Evolutionary conservation across 75 land plant genomes (phyloP).

Genomic region (Isoetes taiwanensis): DNA sequence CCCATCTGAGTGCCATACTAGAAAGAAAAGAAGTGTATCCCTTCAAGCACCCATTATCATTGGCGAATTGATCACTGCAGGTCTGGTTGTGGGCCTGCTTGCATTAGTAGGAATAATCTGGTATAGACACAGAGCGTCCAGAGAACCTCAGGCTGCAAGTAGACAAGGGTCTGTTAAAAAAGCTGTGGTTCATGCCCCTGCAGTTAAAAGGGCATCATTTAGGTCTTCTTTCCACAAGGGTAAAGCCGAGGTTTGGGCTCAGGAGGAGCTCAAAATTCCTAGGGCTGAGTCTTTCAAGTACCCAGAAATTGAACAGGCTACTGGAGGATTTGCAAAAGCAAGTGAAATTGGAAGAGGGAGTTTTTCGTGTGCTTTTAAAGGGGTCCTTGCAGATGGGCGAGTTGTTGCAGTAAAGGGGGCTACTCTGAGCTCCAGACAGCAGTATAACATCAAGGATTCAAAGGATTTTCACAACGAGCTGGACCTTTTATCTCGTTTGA

Average conservation of each 20-base stretch:
- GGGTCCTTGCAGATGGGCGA: slow-evolving; percentile 51
- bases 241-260: slow-evolving; percentile 25
- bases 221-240: slow-evolving; percentile 18
- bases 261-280: slow-evolving; percentile 45
- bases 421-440: neutral
- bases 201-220: neutral
- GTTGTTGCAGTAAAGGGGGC: slow-evolving; percentile 82
- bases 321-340: slow-evolving; percentile 49
- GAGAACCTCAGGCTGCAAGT: neutral
- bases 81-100: slow-evolving; percentile 34
- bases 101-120: slow-evolving; percentile 33
- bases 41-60: slow-evolving; percentile 49
- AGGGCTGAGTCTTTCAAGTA: slow-evolving; percentile 55
- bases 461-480: neutral
- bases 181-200: slow-evolving; percentile 15
- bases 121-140: slow-evolving; percentile 41
- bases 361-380: slow-evolving; percentile 71
- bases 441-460: neutral
- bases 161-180: neutral
- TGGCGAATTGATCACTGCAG: slow-evolving; percentile 52
- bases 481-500: neutral
- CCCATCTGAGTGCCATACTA: slow-evolving; percentile 17
- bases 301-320: slow-evolving; percentile 60
- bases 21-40: slow-evolving; percentile 13
- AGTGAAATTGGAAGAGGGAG: slow-evolving; percentile 64